These are phyloP conservation scores for Stagonosporopsis tanaceti DNA, from an alignment of 2,329 filamentous ascomycete genomes.

Conservation along the genomic window DNA sequence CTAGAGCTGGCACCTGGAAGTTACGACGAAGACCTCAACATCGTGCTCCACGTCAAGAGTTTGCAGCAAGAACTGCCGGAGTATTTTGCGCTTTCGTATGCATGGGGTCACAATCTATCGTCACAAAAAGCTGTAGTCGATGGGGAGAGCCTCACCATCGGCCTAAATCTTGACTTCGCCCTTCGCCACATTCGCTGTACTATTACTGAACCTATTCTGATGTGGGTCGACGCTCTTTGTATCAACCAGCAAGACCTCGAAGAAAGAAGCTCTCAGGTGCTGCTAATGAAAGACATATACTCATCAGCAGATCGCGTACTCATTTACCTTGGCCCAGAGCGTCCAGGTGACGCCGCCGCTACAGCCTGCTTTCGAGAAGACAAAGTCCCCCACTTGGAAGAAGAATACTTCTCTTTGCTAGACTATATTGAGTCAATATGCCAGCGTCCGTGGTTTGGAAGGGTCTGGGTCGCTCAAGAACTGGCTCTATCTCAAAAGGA, in stretches of 20 bases:
- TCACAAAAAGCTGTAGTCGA: not conserved
- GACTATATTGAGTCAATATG: not conserved
- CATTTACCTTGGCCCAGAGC: conserved; percentile 14
- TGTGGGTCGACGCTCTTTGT: conserved; percentile 19
- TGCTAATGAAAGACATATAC: conserved; percentile 20
- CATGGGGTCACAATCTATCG: conserved; percentile 10
- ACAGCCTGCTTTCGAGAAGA: not conserved
- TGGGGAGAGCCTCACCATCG: not conserved
- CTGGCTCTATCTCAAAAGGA: conserved; percentile 18
- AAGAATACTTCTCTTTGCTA: not conserved
- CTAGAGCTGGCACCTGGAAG: conserved; percentile 7
- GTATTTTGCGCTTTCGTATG: conserved; percentile 22
- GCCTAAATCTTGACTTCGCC: conserved; percentile 15
- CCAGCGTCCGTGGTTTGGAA: conserved; percentile 15
- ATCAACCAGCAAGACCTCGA: conserved; percentile 18
- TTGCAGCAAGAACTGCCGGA: not conserved
- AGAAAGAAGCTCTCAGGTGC: conserved; percentile 19
- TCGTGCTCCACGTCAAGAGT: not conserved
- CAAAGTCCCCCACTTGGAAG: not conserved
- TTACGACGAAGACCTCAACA: conserved; percentile 7
- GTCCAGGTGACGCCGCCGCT: not conserved
- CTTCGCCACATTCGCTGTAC: conserved; percentile 12
- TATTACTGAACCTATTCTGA: not conserved
- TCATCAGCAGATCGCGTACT: conserved; percentile 2
- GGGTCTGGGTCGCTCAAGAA: conserved; percentile 24